These are phyloP conservation scores for Oxyria digyna DNA, from an alignment of 148 eudicot genomes.

Conservation along the genomic window DNA sequence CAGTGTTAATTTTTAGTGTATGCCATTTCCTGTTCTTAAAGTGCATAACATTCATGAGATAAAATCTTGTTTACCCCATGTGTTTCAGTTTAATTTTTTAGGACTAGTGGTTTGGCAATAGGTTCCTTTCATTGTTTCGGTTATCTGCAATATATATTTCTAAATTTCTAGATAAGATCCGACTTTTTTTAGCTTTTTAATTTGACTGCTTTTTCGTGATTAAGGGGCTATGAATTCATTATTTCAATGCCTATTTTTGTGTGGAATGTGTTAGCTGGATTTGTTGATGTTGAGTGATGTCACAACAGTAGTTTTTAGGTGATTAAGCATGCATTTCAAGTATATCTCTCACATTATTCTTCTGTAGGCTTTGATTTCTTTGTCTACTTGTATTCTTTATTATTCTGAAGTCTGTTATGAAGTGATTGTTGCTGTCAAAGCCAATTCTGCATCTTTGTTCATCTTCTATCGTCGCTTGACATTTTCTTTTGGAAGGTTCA, in stretches of 20 bases:
- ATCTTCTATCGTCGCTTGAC: too few species aligned
- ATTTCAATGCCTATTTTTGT: neutral
- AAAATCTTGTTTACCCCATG: neutral
- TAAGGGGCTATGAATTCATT: neutral
- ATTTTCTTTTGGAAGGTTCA: neutral
- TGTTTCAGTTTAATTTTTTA: too few species aligned
- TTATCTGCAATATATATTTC: neutral
- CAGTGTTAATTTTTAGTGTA: neutral
- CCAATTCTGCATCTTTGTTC: neutral
- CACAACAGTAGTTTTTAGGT: neutral
- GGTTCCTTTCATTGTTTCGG: too few species aligned
- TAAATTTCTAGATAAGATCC: neutral
- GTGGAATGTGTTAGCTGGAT: neutral
- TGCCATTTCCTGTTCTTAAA: neutral
- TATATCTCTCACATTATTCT: neutral
- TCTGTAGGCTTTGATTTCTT: neutral
- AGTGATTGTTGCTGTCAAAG: neutral
- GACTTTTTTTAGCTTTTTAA: slow-evolving; percentile 1
- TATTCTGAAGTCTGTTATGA: too few species aligned
- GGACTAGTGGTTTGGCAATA: too few species aligned
- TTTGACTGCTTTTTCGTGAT: neutral
- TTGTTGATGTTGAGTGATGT: neutral
- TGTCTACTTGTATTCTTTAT: neutral
- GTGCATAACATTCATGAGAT: neutral
- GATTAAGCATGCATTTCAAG: neutral